Percentiles rank a stretch among this genome's conserved stretches.
These are phyloP conservation scores for Linnemannia elongata DNA, from an alignment of 192 early-diverging fungal species.

Conservation along the genomic window DNA sequence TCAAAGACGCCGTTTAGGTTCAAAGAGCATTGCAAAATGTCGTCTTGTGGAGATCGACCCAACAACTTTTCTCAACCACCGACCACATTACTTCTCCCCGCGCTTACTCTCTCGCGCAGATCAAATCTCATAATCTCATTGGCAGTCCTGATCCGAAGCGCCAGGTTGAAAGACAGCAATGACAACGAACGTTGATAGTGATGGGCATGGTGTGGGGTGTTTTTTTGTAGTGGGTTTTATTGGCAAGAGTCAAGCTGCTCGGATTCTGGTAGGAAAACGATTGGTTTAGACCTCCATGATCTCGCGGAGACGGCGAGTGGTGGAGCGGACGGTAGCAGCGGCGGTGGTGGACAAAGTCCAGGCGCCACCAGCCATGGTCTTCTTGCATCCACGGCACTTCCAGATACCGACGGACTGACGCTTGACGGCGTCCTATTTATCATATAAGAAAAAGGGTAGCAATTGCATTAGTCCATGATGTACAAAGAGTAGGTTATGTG, in stretches of 20 bases:
- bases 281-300: conserved; percentile 85
- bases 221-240: conserved; percentile 31
- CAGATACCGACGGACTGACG: conserved; percentile 98
- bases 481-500: too few relatives aligned
- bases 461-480: background rate
- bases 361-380: conserved; percentile 96
- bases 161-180: background rate
- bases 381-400: conserved; percentile 96
- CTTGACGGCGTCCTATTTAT: conserved; percentile 87
- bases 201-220: background rate
- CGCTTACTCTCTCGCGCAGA: background rate
- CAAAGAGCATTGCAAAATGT: conserved; percentile 2
- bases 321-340: conserved; percentile 91
- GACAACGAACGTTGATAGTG: background rate
- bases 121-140: background rate
- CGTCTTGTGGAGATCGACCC: background rate
- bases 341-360: conserved; percentile 96
- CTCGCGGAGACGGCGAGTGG: conserved; percentile 98
- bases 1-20: background rate
- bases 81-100: background rate
- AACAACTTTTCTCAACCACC: background rate
- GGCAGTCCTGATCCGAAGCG: background rate
- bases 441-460: background rate
- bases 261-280: conserved; percentile 31
- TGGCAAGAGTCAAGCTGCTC: conserved; percentile 46